Percentiles rank a stretch among this genome's conserved stretches.
These are phyloP conservation scores for Flaveria sonorensis DNA, from an alignment of 129 eudicot species.

Conservation along the genomic window DNA sequence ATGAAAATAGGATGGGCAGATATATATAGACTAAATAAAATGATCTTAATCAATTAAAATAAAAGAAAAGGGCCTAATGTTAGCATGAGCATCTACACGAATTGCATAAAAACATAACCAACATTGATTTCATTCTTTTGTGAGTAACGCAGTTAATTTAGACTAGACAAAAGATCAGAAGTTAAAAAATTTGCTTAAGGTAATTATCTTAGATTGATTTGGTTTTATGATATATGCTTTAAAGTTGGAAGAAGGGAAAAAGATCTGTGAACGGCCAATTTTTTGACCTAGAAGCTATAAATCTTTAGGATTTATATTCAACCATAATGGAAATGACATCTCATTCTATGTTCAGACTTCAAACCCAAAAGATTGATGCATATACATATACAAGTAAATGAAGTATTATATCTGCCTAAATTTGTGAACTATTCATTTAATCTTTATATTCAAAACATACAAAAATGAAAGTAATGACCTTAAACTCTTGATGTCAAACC, in stretches of 20 bases:
- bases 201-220: not conserved
- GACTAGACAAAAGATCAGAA: not conserved
- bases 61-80: not conserved
- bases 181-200: not conserved
- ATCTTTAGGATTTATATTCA: not conserved
- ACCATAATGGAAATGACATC: not conserved
- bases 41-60: not conserved
- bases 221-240: not conserved
- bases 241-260: not conserved
- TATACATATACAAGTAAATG: not conserved
- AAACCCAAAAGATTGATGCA: slow-evolving; percentile 1
- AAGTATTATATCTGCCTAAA: not conserved
- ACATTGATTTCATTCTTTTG: not conserved
- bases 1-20: not conserved
- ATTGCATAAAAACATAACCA: slow-evolving; percentile 5
- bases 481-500: not conserved
- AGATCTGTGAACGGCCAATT: not conserved
- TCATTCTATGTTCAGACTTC: not conserved
- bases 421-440: not conserved
- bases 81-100: not conserved
- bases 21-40: not conserved
- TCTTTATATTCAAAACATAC: not conserved
- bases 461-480: not conserved
- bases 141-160: not conserved
- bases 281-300: slow-evolving; percentile 20